Evolutionary conservation across 352 stramenopile genomes (phyloP), one percentile per base, ranked within the genome.

Genomic region (Phytophthora ohioensis): DNA sequence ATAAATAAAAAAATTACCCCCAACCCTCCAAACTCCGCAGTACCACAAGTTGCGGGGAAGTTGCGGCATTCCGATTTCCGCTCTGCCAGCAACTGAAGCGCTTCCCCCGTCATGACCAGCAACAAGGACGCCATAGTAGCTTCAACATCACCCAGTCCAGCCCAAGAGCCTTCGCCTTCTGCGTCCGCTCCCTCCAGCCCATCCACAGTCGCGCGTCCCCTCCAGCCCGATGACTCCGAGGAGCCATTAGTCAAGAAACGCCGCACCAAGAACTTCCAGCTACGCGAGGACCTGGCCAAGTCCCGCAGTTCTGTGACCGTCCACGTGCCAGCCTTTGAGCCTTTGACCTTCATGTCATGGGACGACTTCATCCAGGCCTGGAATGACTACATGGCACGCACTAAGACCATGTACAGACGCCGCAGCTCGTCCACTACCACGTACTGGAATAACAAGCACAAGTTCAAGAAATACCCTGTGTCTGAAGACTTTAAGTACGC

Each of bases 251-350:
- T 94, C 10, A 92, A 94, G 79, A 94, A 93, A 64, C 81, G 87
- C 4, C 85, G 84, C 43, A 94, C 87, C 15, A 94, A 94, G 72
- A 92, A 94, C 76, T 94, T 82, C 66, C 84, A 92, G 60, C 75
- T 85, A 75, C 83, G 87, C 38, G 87, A 94, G 64, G 79, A 93
- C 51, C 77, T 92, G 79, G 71, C 80, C 36, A 86, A 85, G 49
- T 73, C 84, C 4, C 82, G 84, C 15, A 78, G 76, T 21, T 72
- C 59, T 3, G 66, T 87, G 31, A 63, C 78, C 8, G 76, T 90
- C 32, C 57, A 69, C 12, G 58, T 93, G 17, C 80, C 81, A 6
- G 65, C 76, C 17, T 77, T 94, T 34, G 74, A 82, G 15, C 87
- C 87, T 12, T 53, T 64, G 60, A 86, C 83, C 12, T 94, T 93